Conservation (phyloP, 495 filamentous ascomycete species). For the Cercophora sp. region DNA sequence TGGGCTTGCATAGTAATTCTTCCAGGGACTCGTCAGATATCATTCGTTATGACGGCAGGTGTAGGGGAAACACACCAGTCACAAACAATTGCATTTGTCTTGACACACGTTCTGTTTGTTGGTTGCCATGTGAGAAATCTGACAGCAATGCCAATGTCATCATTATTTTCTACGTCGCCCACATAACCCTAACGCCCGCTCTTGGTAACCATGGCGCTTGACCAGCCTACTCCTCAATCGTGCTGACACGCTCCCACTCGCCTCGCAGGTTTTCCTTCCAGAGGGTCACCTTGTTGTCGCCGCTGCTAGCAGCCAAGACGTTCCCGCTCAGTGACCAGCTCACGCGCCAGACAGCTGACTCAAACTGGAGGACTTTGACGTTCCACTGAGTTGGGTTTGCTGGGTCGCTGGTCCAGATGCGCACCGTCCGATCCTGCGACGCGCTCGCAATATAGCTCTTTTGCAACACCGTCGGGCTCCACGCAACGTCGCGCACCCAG, state of each 20-base stretch:
- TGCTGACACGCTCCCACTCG: conserved; percentile 93
- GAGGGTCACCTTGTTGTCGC: conserved; percentile 93
- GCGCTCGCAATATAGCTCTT: conserved; percentile 95
- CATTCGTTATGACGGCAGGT: too few relatives aligned
- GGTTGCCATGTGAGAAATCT: neutral
- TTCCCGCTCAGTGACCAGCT: conserved; percentile 98
- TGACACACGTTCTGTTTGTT: neutral
- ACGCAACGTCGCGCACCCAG: conserved; percentile 98
- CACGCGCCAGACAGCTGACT: conserved; percentile 87
- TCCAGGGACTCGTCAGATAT: too few relatives aligned
- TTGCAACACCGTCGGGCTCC: conserved; percentile 87
- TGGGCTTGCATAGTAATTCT: too few relatives aligned
- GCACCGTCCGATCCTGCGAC: conserved; percentile 92
- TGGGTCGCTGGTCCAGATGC: conserved; percentile 86
- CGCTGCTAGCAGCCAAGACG: conserved; percentile 85
- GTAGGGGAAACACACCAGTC: too few relatives aligned
- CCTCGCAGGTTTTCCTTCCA: conserved; percentile 81
- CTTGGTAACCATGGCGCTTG: too few relatives aligned
- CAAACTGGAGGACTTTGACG: conserved; percentile 78
- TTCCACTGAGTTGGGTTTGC: conserved; percentile 64
- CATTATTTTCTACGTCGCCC: conserved; percentile 5
- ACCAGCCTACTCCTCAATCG: conserved; percentile 90
- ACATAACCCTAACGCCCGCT: conserved; percentile 3
- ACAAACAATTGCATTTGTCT: too few relatives aligned
- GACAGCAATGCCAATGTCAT: neutral